phyloP scores from a whole-genome alignment of 1,284 basidiomycete genomes.

The Cystobasidium sp. region DNA sequence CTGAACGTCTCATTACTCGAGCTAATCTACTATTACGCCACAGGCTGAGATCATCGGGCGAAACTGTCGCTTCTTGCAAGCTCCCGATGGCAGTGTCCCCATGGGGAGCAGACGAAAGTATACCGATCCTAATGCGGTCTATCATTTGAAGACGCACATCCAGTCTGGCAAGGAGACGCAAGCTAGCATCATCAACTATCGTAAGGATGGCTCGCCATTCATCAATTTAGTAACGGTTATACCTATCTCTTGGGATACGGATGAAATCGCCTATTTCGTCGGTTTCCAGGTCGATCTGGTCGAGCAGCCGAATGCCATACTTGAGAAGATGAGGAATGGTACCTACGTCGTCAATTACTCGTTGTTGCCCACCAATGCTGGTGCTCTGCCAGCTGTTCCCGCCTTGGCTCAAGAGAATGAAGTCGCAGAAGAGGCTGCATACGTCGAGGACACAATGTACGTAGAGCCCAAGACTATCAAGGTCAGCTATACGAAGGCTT shows the following conservation, averaged over 20 bases:
- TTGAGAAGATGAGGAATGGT: conserved; percentile 62
- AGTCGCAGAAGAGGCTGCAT: background rate
- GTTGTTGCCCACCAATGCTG: conserved; percentile 44
- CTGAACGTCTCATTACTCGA: conserved; percentile 35
- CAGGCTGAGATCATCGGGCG: conserved; percentile 73
- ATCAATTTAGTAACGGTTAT: conserved; percentile 66
- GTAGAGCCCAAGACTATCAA: conserved; percentile 28
- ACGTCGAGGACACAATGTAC: conserved; percentile 4
- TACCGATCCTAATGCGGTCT: conserved; percentile 67
- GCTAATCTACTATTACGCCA: background rate
- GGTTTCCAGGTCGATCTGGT: conserved; percentile 82
- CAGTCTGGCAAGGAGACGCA: conserved; percentile 82
- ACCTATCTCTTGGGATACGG: conserved; percentile 68
- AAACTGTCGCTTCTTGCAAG: conserved; percentile 75
- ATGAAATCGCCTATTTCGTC: conserved; percentile 76
- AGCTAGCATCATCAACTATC: conserved; percentile 83
- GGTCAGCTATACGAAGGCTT: conserved; percentile 24
- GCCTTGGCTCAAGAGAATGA: conserved; percentile 3
- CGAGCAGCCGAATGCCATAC: conserved; percentile 80
- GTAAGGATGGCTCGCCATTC: conserved; percentile 81
- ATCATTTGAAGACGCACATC: conserved; percentile 69
- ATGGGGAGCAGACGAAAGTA: conserved; percentile 61
- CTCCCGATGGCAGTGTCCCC: conserved; percentile 68
- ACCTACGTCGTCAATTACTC: conserved; percentile 54
- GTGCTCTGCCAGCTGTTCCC: conserved; percentile 9